Evolutionary conservation across 106 monocot genomes (phyloP), one percentile per base, ranked within the genome.

Genomic region (Allium cepa): DNA sequence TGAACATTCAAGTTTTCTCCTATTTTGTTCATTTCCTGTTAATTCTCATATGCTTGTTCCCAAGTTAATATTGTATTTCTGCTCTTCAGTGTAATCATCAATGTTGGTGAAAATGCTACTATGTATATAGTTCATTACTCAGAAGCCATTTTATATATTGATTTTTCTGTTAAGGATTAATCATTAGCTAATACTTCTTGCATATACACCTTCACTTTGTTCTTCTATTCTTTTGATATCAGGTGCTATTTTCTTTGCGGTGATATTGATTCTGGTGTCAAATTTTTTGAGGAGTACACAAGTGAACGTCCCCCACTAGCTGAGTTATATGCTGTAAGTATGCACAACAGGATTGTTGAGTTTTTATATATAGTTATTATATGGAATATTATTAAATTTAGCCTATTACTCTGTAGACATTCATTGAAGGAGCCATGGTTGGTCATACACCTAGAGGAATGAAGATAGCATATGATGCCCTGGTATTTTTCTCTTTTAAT

Each of bases 351-450:
- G 16, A 49, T 11, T 60, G 18, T 49, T 64, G 49, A 48, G 46
- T 49, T 8, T 16, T 64, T 64, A 17, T 63, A 4, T 27, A 2
- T 50, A 7, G 4, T 12, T 52, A 51, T 66, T 49, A 18, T 65
- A 22, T 45, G 50, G 17, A 26, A 26, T 52, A 51, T 26, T 22
- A 9, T 16, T 56, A 52, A 28, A 68, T 67, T 53, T 10, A 66
- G 46, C 36, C 13, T 68, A 15, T 68, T 53, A 22, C 59, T 10
- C 13, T 49, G 46, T 64, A 99, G 97, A 75, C 87, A n/a, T 63
- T 93, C 66, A 75, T 87, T 71, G 87, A 90, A 55, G 97, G 93
- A 79, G 89, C 92, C 45, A 99, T 99, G 84, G 56, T 86, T 76
- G 97, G 89, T 49, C 66, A 85, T 63, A 92, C 85, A 4, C 83